Conservation (phyloP, 192 early-diverging fungal genomes). For the Lunasporangiospora selenospora region DNA sequence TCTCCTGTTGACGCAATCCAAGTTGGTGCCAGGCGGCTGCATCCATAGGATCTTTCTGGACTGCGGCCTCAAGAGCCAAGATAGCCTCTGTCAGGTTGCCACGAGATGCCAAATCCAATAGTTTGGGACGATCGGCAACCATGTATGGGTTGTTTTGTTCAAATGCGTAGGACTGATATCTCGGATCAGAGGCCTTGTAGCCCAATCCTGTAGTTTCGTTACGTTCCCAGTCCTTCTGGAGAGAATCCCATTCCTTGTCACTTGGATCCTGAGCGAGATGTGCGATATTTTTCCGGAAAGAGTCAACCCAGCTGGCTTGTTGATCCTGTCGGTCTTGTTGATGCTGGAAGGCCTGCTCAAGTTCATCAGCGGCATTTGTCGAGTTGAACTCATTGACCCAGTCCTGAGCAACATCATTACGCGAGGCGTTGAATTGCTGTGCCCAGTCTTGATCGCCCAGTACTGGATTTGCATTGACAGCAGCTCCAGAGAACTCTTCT, state of each 20-base stretch:
- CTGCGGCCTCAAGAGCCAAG: conserved; percentile 88
- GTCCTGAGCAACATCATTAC: conserved; percentile 19
- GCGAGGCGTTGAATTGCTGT: conserved; percentile 46
- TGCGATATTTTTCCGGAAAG: conserved; percentile 73
- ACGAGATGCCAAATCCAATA: conserved; percentile 57
- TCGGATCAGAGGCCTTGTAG: conserved; percentile 59
- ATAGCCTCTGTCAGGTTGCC: conserved; percentile 86
- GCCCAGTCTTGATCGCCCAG: conserved; percentile 47
- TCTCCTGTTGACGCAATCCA: conserved; percentile 94
- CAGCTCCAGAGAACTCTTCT: conserved; percentile 64
- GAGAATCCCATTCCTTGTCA: conserved; percentile 73
- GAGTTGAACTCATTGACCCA: conserved; percentile 58
- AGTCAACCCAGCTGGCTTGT: conserved; percentile 71
- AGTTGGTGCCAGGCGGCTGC: conserved; percentile 86
- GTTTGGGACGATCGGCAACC: conserved; percentile 52
- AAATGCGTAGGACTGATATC: conserved; percentile 79
- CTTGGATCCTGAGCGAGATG: conserved; percentile 64
- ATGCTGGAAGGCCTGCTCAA: conserved; percentile 56
- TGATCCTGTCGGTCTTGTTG: conserved; percentile 59
- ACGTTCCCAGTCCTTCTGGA: conserved; percentile 77
- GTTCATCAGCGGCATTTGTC: conserved; percentile 45
- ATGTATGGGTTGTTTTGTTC: conserved; percentile 78
- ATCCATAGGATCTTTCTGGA: conserved; percentile 81
- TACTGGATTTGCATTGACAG: conserved; percentile 52
- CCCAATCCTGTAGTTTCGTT: conserved; percentile 48